A percentile compares a stretch with the other conserved stretches of the same genome.
Conservation (phyloP, 164 flowering plant genomes). For the Macadamia tetraphylla region DNA sequence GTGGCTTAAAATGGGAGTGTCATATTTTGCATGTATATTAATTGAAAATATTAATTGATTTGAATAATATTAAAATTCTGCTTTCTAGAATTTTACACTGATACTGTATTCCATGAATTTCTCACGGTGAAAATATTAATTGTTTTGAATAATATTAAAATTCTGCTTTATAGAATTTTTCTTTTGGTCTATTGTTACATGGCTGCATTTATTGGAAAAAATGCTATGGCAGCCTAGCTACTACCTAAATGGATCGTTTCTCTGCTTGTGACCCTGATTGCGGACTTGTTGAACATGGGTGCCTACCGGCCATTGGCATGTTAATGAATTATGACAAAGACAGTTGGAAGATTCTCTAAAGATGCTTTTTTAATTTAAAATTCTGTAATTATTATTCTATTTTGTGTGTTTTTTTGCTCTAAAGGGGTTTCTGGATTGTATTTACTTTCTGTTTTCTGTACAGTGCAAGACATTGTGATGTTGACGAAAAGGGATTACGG, state of each 20-base stretch:
- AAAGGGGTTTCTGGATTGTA: not conserved
- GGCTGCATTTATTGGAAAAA: not conserved
- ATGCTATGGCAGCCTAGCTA: not conserved
- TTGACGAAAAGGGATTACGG: conserved; percentile 83
- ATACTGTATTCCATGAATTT: too few relatives aligned
- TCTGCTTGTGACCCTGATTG: not conserved
- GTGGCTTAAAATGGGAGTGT: too few relatives aligned
- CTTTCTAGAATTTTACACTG: too few relatives aligned
- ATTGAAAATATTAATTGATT: too few relatives aligned
- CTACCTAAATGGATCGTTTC: not conserved
- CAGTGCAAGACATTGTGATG: conserved; percentile 76
- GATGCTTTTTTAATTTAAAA: not conserved
- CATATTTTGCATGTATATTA: too few relatives aligned
- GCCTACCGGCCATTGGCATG: not conserved
- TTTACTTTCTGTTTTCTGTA: conserved; percentile 22
- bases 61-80: too few relatives aligned
- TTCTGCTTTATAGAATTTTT: too few relatives aligned
- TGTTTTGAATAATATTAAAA: too few relatives aligned
- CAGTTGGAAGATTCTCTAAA: too few relatives aligned
- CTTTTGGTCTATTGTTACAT: too few relatives aligned
- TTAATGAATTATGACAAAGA: not conserved
- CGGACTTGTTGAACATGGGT: not conserved
- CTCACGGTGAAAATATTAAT: too few relatives aligned
- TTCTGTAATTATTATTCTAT: not conserved
- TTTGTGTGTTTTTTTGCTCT: not conserved